phyloP scores from a whole-genome alignment of 2,329 filamentous ascomycete species.

The Kalmusia sp. region DNA sequence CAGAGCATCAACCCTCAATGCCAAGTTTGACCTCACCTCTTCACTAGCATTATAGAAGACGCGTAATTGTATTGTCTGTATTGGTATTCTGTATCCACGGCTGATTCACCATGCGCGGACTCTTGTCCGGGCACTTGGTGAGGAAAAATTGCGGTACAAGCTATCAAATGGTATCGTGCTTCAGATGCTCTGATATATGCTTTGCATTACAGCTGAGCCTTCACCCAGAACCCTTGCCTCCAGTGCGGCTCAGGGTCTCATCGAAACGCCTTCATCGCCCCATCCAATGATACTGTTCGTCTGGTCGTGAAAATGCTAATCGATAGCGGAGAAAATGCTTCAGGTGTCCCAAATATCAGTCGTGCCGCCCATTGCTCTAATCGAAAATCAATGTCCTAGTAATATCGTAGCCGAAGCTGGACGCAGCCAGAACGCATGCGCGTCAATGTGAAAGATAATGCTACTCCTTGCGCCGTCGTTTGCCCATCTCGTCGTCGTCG shows the following conservation, averaged over 20 bases:
- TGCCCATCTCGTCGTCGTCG: constrained; percentile 43
- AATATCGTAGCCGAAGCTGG: constrained; percentile 12
- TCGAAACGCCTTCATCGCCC: constrained; percentile 13
- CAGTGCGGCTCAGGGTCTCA: constrained; percentile 11
- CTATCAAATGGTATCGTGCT: constrained; percentile 48
- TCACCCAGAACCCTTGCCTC: constrained; percentile 10
- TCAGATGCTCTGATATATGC: constrained; percentile 38
- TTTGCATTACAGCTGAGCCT: constrained; percentile 36
- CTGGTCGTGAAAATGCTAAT: constrained; percentile 44
- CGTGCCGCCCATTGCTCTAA: constrained; percentile 33
- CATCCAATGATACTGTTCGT: constrained; percentile 30
- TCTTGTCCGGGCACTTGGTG: too few relatives aligned
- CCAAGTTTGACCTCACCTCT: constrained; percentile 3
- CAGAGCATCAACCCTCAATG: background rate
- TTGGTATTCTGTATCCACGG: background rate
- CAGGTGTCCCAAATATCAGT: constrained; percentile 38
- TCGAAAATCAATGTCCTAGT: constrained; percentile 19
- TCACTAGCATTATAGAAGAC: background rate
- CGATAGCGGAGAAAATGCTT: constrained; percentile 41
- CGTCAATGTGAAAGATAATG: background rate
- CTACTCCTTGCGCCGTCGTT: constrained; percentile 47
- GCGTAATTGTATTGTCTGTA: background rate
- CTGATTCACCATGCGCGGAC: too few relatives aligned
- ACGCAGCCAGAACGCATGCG: constrained; percentile 1
- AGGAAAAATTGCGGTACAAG: constrained; percentile 29